Evolutionary conservation across 2,329 filamentous ascomycete genomes (phyloP).

Genomic region (Colletotrichum eremochloae): DNA sequence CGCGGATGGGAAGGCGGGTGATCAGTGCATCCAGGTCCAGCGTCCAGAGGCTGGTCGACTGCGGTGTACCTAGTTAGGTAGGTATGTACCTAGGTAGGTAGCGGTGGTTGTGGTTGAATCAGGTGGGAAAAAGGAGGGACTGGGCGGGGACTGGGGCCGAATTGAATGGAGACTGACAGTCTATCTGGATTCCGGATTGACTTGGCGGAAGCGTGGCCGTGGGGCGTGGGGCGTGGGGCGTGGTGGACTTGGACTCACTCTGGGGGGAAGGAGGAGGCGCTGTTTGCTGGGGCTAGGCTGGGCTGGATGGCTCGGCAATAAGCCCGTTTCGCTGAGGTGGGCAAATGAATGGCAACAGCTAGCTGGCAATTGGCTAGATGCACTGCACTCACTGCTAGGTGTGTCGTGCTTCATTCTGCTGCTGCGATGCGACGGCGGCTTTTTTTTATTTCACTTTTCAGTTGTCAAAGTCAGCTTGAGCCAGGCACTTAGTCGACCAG

Average conservation of each 20-base stretch:
- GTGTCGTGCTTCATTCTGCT: background rate
- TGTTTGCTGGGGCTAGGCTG: background rate
- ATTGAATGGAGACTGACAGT: constrained; percentile 23
- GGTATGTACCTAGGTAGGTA: too few relatives aligned
- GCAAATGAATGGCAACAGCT: background rate
- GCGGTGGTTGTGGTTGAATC: too few relatives aligned
- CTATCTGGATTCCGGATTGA: background rate
- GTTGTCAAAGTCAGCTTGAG: constrained; percentile 5
- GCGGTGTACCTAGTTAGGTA: background rate
- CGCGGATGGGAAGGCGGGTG: constrained; percentile 21
- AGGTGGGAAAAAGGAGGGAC: constrained; percentile 23
- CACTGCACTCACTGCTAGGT: background rate
- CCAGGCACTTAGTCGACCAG: background rate
- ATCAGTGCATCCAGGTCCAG: constrained; percentile 30
- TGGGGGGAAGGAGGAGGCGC: background rate
- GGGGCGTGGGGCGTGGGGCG: constrained; percentile 7
- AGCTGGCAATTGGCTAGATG: constrained; percentile 5
- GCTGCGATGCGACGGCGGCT: background rate
- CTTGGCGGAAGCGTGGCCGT: constrained; percentile 24
- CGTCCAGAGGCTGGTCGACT: constrained; percentile 1
- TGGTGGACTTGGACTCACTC: constrained; percentile 12
- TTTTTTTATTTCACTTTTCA: background rate
- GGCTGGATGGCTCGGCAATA: constrained; percentile 37
- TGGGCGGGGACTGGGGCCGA: constrained; percentile 22
- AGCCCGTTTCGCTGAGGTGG: constrained; percentile 34